Evolutionary conservation across 129 eudicot genomes (phyloP).

Genomic region (Centrapalus pauciflorus): DNA sequence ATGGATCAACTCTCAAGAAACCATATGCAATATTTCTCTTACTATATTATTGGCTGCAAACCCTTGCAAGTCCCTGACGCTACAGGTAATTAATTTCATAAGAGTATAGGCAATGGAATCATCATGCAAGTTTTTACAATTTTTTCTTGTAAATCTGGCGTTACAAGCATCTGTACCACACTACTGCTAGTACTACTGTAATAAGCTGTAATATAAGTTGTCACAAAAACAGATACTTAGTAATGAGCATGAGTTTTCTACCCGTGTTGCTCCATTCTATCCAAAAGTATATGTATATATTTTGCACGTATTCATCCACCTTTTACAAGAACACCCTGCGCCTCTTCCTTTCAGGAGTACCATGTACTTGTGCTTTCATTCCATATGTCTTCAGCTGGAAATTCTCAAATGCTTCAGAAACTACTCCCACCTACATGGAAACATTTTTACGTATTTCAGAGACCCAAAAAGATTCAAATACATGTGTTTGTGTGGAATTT

Average conservation of each 20-base stretch:
- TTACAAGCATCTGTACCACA: conserved; percentile 16
- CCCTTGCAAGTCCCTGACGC: too few relatives aligned
- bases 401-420: conserved; percentile 85
- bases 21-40: too few relatives aligned
- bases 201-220: conserved; percentile 5
- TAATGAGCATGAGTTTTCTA: neutral
- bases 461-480: neutral
- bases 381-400: conserved; percentile 66
- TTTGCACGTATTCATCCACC: conserved; percentile 24
- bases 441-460: neutral
- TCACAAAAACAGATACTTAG: neutral
- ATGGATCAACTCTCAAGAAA: too few relatives aligned
- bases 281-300: conserved; percentile 16
- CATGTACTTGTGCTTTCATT: conserved; percentile 71
- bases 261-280: conserved; percentile 5
- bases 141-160: conserved; percentile 1
- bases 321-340: conserved; percentile 19
- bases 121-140: too few relatives aligned
- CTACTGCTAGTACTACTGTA: too few relatives aligned
- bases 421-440: conserved; percentile 53
- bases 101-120: too few relatives aligned
- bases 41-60: too few relatives aligned
- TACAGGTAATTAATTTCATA: too few relatives aligned
- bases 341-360: conserved; percentile 82
- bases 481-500: too few relatives aligned